Conservation (phyloP, 2,329 filamentous ascomycete genomes). For the Colletotrichum sp. region DNA sequence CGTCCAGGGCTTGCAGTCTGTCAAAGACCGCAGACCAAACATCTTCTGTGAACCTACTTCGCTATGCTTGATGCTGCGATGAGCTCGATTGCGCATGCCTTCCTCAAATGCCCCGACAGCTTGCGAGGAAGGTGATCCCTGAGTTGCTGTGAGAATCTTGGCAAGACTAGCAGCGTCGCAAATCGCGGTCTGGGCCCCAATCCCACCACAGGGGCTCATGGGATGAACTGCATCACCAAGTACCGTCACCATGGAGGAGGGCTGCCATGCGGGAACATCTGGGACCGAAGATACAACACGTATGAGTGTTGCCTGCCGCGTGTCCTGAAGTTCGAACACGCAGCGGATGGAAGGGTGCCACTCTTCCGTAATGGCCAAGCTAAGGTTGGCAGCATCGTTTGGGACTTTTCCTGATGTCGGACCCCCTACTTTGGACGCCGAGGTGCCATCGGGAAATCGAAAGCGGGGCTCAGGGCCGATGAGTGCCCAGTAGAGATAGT, state of each 20-base stretch:
- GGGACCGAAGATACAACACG: constrained; percentile 70
- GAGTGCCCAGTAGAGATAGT: constrained; percentile 5
- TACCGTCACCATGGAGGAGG: constrained; percentile 61
- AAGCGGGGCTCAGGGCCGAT: background rate
- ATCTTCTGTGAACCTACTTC: background rate
- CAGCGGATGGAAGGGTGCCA: constrained; percentile 55
- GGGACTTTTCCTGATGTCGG: background rate
- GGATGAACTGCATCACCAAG: constrained; percentile 63
- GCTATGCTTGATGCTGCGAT: background rate
- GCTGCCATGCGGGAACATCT: constrained; percentile 65
- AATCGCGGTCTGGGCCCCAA: constrained; percentile 37
- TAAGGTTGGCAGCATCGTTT: background rate
- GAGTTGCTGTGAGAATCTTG: background rate
- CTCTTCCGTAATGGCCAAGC: constrained; percentile 39
- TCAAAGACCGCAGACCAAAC: background rate
- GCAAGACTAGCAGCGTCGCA: background rate
- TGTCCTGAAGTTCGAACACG: constrained; percentile 63
- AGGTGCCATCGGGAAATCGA: background rate
- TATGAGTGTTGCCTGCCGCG: constrained; percentile 66
- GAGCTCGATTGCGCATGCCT: background rate
- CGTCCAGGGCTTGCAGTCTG: background rate
- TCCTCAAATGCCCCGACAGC: background rate
- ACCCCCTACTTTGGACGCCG: background rate
- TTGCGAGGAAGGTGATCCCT: background rate
- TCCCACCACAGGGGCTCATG: constrained; percentile 63